Base-by-base conservation (phyloP, 1,139 yeast species). In the Taphrina sp. region DNA sequence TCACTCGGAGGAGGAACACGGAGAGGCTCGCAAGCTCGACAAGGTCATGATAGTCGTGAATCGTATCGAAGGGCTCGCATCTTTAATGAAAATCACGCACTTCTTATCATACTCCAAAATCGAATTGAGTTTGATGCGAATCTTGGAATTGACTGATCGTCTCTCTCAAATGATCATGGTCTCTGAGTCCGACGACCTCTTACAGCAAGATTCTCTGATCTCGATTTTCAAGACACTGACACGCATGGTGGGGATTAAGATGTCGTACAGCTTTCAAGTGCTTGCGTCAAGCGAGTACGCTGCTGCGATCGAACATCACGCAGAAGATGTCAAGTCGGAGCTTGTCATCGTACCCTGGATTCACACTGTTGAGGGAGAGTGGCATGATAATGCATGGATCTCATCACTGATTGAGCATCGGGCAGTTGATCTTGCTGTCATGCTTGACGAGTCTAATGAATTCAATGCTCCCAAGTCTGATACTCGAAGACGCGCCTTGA, bases 91-190 rank as follows among this genome's bases (percentile, higher is more conserved):
- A n/a, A 55, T 59, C 37, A 39, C 52, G 26, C 55, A 38, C 26
- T 35, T 59, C 41, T 37, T 59, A 20, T 31, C 56, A 5, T 29
- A 20, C 7, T 29, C 38, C 10, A 10, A 42, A 5, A 34, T 28
- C 16, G 36, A 19, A 5, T 20, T 43, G 19, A 60, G 58, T 16
- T 47, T 55, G 4, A 31, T 59, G 22, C 44, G 57, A 17, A 23
- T 59, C 16, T 14, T 46, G 45, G 60, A 59, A 29, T 31, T 59
- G 33, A 59, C 61, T 8, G 60, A 59, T 28, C 60, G 61, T 3
- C 39, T 43, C 17, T 59, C 61, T 5, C 46, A 51, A 14, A 37
- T 57, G 19, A 59, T 59, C 49, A 52, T 45, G 39, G 60, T 51
- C 7, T 58, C 60, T 2, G 61, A 58, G 37, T 51, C 58, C 19